A percentile compares a stretch with the other conserved stretches of the same genome.
Evolutionary conservation across 495 filamentous ascomycete species (phyloP).

Genomic region (Glutinoglossum americanum): DNA sequence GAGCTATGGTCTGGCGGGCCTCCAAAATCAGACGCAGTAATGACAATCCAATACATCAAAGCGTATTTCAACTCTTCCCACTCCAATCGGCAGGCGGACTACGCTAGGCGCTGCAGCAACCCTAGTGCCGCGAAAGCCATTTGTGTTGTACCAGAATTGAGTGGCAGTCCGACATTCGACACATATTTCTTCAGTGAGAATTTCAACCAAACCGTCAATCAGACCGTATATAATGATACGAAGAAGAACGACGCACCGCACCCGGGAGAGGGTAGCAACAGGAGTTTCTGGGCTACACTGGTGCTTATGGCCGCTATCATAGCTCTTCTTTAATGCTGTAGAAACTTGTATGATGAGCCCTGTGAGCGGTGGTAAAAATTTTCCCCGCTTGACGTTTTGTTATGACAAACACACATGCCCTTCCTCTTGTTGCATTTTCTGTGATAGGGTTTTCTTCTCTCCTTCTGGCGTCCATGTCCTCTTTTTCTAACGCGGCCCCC

Average conservation of each 20-base stretch:
- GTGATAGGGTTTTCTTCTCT: too few species aligned
- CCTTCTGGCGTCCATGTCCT: too few species aligned
- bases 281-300: background rate
- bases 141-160: slow-evolving; percentile 34
- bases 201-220: slow-evolving; percentile 32
- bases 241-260: background rate
- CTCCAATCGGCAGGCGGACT: slow-evolving; percentile 22
- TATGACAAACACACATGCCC: too few species aligned
- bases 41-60: slow-evolving; percentile 44
- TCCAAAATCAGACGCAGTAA: slow-evolving; percentile 32
- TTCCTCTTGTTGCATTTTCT: too few species aligned
- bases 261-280: background rate
- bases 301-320: background rate
- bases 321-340: background rate
- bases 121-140: slow-evolving; percentile 19
- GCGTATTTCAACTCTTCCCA: slow-evolving; percentile 56
- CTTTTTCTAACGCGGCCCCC: too few species aligned
- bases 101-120: slow-evolving; percentile 25
- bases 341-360: too few species aligned
- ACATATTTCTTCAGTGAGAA: slow-evolving; percentile 39
- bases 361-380: too few species aligned
- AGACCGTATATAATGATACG: slow-evolving; percentile 23
- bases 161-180: slow-evolving; percentile 17
- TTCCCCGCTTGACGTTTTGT: too few species aligned
- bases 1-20: slow-evolving; percentile 44